Percentiles rank a stretch among this genome's conserved stretches.
Conservation (phyloP, 345 rosid genomes). For the Murraya koenigii region DNA sequence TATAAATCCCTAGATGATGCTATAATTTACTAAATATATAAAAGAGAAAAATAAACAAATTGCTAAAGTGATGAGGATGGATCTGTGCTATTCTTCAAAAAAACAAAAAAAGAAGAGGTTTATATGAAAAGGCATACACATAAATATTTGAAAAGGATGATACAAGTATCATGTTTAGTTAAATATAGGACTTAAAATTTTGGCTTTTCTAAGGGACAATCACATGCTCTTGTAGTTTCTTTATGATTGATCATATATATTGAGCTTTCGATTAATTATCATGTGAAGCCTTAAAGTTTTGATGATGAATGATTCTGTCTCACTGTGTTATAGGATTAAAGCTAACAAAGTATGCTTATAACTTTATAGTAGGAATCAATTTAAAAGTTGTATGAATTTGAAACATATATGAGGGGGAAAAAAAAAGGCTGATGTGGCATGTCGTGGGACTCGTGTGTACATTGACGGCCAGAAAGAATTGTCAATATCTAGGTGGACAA, state of each 20-base stretch:
- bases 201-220: conserved; percentile 28
- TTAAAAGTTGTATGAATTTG: neutral
- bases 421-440: conserved; percentile 6
- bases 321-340: conserved; percentile 5
- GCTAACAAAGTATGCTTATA: neutral
- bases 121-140: conserved; percentile 14
- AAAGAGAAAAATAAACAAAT: conserved; percentile 7
- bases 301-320: conserved; percentile 11
- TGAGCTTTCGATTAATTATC: conserved; percentile 10
- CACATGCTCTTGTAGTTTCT: conserved; percentile 35
- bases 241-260: conserved; percentile 2
- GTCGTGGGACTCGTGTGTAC: neutral
- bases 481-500: conserved; percentile 12
- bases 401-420: neutral
- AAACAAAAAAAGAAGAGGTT: conserved; percentile 30
- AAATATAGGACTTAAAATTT: conserved; percentile 11
- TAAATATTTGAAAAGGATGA: conserved; percentile 12
- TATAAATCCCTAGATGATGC: neutral
- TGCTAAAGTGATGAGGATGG: conserved; percentile 26
- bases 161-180: neutral
- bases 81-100: conserved; percentile 2
- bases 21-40: neutral
- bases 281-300: conserved; percentile 4
- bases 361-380: neutral
- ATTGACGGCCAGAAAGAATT: conserved; percentile 8